A percentile compares a stretch with the other conserved stretches of the same genome.
Evolutionary conservation across 2,329 filamentous ascomycete species (phyloP).

Genomic region (Albophoma yamanashiensis): DNA sequence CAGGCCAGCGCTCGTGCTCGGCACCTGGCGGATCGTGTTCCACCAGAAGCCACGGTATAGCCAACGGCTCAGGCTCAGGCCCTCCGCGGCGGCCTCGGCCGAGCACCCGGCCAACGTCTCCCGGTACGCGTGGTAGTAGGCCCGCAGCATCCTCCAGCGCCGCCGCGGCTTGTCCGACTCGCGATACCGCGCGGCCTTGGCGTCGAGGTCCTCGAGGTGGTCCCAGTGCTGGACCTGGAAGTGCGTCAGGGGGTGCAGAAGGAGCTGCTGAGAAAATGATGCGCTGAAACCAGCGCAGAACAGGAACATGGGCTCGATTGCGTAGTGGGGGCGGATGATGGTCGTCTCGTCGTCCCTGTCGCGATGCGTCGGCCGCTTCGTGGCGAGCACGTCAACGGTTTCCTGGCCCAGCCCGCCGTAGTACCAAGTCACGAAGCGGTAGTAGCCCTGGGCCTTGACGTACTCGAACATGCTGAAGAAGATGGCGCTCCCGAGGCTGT

Average conservation of each 20-base stretch:
- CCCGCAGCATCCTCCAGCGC: slow-evolving; percentile 43
- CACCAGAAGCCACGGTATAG: slow-evolving; percentile 63
- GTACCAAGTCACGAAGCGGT: slow-evolving; percentile 59
- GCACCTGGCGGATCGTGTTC: slow-evolving; percentile 63
- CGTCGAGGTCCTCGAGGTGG: slow-evolving; percentile 61
- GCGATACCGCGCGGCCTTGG: slow-evolving; percentile 37
- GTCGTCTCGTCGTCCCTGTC: slow-evolving; percentile 17
- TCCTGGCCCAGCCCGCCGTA: slow-evolving; percentile 50
- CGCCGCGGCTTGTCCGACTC: slow-evolving; percentile 21
- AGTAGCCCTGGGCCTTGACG: slow-evolving; percentile 62
- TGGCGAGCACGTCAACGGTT: slow-evolving; percentile 37
- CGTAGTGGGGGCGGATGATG: slow-evolving; percentile 62
- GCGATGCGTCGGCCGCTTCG: slow-evolving; percentile 26
- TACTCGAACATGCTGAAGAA: slow-evolving; percentile 72
- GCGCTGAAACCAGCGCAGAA: slow-evolving; percentile 58
- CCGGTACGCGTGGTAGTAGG: slow-evolving; percentile 62
- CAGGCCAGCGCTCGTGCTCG: slow-evolving; percentile 64
- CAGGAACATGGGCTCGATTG: slow-evolving; percentile 63
- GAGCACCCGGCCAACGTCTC: slow-evolving; percentile 54
- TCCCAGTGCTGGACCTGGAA: slow-evolving; percentile 66
- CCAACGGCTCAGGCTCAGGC: slow-evolving; percentile 48
- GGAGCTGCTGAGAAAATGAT: slow-evolving; percentile 55
- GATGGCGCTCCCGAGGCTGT: slow-evolving; percentile 56
- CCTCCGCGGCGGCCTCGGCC: slow-evolving; percentile 43
- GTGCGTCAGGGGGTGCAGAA: slow-evolving; percentile 61